Evolutionary conservation across 768 basidiomycete species (phyloP).

Genomic region (Phylloporus sp.): DNA sequence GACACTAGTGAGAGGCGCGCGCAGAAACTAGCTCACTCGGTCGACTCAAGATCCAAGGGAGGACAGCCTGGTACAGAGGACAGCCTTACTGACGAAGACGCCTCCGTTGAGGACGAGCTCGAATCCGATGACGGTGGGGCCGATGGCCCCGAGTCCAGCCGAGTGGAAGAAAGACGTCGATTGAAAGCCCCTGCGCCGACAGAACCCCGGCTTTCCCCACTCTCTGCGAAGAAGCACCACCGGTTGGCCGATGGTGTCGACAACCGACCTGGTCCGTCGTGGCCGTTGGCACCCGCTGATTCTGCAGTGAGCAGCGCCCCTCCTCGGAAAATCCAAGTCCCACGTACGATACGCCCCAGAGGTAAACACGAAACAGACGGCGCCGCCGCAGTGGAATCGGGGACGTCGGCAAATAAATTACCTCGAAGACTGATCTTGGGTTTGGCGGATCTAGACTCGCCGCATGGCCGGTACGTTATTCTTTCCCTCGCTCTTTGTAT

Average conservation of each 20-base stretch:
- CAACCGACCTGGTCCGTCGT: slow-evolving; percentile 18
- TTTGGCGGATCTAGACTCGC: slow-evolving; percentile 58
- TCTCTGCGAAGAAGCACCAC: slow-evolving; percentile 23
- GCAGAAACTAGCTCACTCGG: slow-evolving; percentile 53
- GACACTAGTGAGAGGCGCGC: slow-evolving; percentile 48
- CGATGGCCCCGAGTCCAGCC: slow-evolving; percentile 20
- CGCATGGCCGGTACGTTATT: slow-evolving; percentile 54
- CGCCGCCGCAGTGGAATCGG: slow-evolving; percentile 13
- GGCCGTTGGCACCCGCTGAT: slow-evolving; percentile 20
- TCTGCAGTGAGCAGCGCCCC: slow-evolving; percentile 2
- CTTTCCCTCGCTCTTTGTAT: neutral
- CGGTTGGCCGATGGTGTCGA: slow-evolving; percentile 16
- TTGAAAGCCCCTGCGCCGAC: slow-evolving; percentile 18
- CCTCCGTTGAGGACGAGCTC: slow-evolving; percentile 32
- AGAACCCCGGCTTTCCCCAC: slow-evolving; percentile 17
- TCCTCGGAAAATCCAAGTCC: slow-evolving; percentile 20
- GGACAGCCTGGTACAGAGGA: slow-evolving; percentile 27
- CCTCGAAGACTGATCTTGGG: slow-evolving; percentile 26
- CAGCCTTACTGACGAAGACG: slow-evolving; percentile 29
- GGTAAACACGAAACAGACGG: slow-evolving; percentile 23
- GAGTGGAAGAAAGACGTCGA: slow-evolving; percentile 25
- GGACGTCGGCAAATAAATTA: slow-evolving; percentile 16
- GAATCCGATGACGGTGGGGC: slow-evolving; percentile 34
- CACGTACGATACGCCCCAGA: slow-evolving; percentile 28
- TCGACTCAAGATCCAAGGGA: slow-evolving; percentile 40